phyloP scores from a whole-genome alignment of 1,139 yeast species.

The Debaryomycetaceae sp. region DNA sequence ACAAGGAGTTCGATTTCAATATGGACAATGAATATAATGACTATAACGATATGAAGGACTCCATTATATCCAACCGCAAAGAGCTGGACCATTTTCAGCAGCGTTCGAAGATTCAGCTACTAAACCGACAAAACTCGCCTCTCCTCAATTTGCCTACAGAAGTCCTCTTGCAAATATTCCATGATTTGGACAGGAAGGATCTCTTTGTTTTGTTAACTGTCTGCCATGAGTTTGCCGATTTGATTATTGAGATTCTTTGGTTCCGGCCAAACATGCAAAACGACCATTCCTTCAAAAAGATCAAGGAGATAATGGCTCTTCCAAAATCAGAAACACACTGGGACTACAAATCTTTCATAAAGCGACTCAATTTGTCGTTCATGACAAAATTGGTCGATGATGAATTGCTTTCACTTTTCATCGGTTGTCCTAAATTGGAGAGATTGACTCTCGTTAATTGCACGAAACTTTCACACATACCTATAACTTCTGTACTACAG shows the following conservation, averaged over 20 bases:
- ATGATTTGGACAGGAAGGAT: conserved; percentile 65
- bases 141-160: conserved; percentile 75
- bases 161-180: conserved; percentile 66
- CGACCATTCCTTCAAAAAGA: conserved; percentile 46
- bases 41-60: conserved; percentile 33
- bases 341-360: conserved; percentile 72
- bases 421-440: conserved; percentile 75
- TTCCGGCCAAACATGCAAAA: conserved; percentile 79
- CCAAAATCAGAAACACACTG: conserved; percentile 53
- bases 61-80: conserved; percentile 32
- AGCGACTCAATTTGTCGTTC: conserved; percentile 75
- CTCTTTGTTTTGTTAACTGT: conserved; percentile 68
- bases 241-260: conserved; percentile 82
- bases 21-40: conserved; percentile 37
- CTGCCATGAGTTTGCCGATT: conserved; percentile 77
- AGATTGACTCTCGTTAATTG: conserved; percentile 84
- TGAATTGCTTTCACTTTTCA: conserved; percentile 49
- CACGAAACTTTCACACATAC: conserved; percentile 55
- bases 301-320: conserved; percentile 53
- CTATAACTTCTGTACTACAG: conserved; percentile 59
- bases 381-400: conserved; percentile 70
- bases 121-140: conserved; percentile 38
- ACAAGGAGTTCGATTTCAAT: conserved; percentile 19
- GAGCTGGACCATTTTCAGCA: conserved; percentile 13
- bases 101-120: conserved; percentile 19